phyloP scores from a whole-genome alignment of 2,329 filamentous ascomycete genomes.

The Scedosporium aurantiacum region DNA sequence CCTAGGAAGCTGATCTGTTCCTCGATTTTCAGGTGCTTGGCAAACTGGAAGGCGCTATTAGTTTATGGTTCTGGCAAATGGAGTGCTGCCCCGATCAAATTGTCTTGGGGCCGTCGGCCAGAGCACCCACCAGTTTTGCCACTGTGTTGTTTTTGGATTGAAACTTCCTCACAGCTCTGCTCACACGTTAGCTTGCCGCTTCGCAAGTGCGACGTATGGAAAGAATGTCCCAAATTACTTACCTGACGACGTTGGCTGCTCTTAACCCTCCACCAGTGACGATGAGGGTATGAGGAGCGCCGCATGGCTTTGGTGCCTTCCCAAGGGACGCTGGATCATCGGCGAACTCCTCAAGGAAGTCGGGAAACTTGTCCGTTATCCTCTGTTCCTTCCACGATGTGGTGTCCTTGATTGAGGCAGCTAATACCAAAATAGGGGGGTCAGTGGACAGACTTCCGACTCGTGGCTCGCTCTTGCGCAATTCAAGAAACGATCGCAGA shows the following conservation, averaged over 20 bases:
- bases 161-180: constrained; percentile 62
- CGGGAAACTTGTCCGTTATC: constrained; percentile 36
- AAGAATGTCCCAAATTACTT: constrained; percentile 12
- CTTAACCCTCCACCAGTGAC: constrained; percentile 76
- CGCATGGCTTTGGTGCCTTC: constrained; percentile 55
- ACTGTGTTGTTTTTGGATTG: constrained; percentile 68
- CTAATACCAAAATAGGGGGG: constrained; percentile 27
- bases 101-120: neutral
- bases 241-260: constrained; percentile 75
- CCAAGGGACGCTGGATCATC: constrained; percentile 48
- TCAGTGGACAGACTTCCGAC: neutral
- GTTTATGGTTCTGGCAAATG: constrained; percentile 7
- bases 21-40: constrained; percentile 93
- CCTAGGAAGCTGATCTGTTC: constrained; percentile 72
- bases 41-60: constrained; percentile 46
- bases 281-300: constrained; percentile 75
- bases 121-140: constrained; percentile 57
- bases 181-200: neutral
- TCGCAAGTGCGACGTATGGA: neutral
- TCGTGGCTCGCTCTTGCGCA: neutral
- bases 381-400: constrained; percentile 60
- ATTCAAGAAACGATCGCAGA: neutral
- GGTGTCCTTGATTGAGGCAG: constrained; percentile 66
- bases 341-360: constrained; percentile 58
- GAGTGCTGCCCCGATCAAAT: too few relatives aligned